Evolutionary conservation across 176 grass and related monocot genomes (phyloP), one percentile per base, ranked within the genome.

Genomic region (Eremochloa ophiuroides): DNA sequence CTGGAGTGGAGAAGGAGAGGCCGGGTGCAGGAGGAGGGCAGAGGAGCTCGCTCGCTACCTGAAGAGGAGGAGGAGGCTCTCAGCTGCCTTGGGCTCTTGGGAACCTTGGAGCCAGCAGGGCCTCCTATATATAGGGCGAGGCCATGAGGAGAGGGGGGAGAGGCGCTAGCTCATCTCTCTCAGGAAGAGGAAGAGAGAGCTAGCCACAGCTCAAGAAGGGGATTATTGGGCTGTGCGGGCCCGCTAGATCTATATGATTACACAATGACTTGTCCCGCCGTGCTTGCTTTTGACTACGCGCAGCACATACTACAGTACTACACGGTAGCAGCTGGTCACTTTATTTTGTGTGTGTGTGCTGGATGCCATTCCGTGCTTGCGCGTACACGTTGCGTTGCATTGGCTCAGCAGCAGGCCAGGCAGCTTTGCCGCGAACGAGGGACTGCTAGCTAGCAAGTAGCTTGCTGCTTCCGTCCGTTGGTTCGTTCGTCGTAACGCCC

Each of bases 41-140:
- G 76, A 66, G 28, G 76, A 79, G 75, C 58, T 74, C 29, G 37
- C 53, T 60, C 23, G 46, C n/a, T 78, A 48, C 25, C 10, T 66
- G 37, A 18, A 41, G 39, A 56, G 55, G 56, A 60, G 39, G 46
- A 63, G 61, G 61, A 71, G 41, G 69, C 69, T 71, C 66, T 50
- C 31, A 16, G 68, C 38, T 83, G 69, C 38, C 60, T 67, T 79
- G 80, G 61, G 62, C 37, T 67, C 37, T 80, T 88, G 81, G 69
- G 67, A 70, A 27, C 23, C 73, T 55, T 65, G 79, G 41, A 15
- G 20, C 22, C 7, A 22, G 60, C 42, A 42, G 59, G 29, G 66
- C 27, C 25, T 46, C 27, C 22, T 73, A 88, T 83, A 47, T 88
- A 88, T 88, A 80, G 82, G 35, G 80, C 11, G 11, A 8, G 11